Conservation (phyloP, 805 yeast species). For the Yarrowia sp. region DNA sequence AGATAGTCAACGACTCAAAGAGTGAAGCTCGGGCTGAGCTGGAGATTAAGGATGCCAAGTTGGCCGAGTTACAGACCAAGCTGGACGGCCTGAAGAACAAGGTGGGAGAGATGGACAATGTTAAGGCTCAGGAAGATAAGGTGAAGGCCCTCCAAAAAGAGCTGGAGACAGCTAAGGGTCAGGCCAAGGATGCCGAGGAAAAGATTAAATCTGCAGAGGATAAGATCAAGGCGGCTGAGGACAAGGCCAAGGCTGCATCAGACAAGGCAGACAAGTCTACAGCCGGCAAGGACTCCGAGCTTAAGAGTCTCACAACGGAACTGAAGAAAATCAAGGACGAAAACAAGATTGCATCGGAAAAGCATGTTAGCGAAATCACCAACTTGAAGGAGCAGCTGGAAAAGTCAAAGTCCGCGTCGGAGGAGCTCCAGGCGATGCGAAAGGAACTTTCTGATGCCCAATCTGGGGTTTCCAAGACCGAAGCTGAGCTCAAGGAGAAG, state of each 20-base stretch:
- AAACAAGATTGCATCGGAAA: slow-evolving; percentile 1
- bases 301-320: not conserved
- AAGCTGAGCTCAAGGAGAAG: slow-evolving; percentile 11
- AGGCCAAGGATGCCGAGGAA: not conserved
- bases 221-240: not conserved
- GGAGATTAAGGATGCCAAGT: slow-evolving; percentile 3
- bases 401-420: not conserved
- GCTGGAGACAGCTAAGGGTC: not conserved
- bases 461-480: not conserved
- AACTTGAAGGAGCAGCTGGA: slow-evolving; percentile 8
- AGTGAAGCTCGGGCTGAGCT: slow-evolving; percentile 4
- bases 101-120: slow-evolving; percentile 20
- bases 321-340: not conserved
- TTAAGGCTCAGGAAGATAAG: slow-evolving; percentile 6
- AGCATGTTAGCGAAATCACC: not conserved
- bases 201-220: not conserved
- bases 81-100: slow-evolving; percentile 15
- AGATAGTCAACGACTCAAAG: not conserved
- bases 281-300: not conserved
- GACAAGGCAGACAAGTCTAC: not conserved
- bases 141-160: slow-evolving; percentile 4
- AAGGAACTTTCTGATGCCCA: slow-evolving; percentile 14
- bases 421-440: not conserved
- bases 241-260: not conserved
- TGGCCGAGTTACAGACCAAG: slow-evolving; percentile 2